Percentiles rank a stretch among this genome's conserved stretches.
Conservation (phyloP, 805 yeast genomes). For the Candida morakotiae region DNA sequence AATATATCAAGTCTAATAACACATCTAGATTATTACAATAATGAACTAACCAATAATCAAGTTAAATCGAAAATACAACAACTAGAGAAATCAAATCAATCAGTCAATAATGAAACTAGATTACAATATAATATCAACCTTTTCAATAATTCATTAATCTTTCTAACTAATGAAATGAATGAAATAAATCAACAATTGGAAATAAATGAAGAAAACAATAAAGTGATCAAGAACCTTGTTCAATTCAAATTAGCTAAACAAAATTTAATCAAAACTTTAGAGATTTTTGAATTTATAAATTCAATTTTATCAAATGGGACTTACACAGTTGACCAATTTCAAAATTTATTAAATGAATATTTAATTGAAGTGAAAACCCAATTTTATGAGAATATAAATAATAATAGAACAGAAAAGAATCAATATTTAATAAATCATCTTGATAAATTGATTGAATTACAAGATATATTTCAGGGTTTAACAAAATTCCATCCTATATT, state of each 20-base stretch:
- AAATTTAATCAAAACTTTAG: constrained; percentile 44
- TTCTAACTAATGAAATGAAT: constrained; percentile 47
- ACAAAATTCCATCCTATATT: constrained; percentile 48
- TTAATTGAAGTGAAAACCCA: constrained; percentile 44
- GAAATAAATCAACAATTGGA: constrained; percentile 15
- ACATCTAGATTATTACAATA: constrained; percentile 61
- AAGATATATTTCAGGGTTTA: constrained; percentile 52
- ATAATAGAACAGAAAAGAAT: constrained; percentile 25
- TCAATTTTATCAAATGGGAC: constrained; percentile 7
- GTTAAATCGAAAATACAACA: constrained; percentile 47
- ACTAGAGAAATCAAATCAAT: constrained; percentile 37
- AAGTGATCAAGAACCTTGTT: constrained; percentile 33
- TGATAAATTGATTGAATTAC: constrained; percentile 43
- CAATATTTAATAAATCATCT: constrained; percentile 25
- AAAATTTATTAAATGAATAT: constrained; percentile 39
- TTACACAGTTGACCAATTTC: constrained; percentile 15
- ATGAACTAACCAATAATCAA: constrained; percentile 43
- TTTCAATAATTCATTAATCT: constrained; percentile 52
- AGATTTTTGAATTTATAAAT: constrained; percentile 40
- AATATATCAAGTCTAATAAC: constrained; percentile 49
- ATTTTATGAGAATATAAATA: constrained; percentile 25
- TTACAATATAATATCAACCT: constrained; percentile 65
- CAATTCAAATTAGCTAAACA: constrained; percentile 42
- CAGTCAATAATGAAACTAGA: constrained; percentile 38
- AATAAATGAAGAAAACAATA: constrained; percentile 14